These are phyloP conservation scores for Chenopodium album DNA, from an alignment of 148 eudicot genomes.

Conservation along the genomic window DNA sequence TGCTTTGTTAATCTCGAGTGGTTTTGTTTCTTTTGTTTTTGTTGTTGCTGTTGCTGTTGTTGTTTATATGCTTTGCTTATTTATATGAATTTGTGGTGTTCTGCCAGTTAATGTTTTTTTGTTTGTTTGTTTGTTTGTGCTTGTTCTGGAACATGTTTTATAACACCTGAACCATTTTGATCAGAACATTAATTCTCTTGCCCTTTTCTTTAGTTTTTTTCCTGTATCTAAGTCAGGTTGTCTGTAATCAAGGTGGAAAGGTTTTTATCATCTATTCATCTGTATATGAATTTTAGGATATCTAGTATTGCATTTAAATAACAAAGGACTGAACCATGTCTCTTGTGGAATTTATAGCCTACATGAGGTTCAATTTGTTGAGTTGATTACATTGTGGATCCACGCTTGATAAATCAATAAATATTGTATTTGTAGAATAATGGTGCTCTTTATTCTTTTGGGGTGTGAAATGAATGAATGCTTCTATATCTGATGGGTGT, in stretches of 20 bases:
- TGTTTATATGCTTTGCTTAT: too few species aligned
- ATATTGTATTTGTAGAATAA: too few species aligned
- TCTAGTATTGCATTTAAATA: background rate
- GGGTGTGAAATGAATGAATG: background rate
- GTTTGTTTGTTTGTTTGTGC: background rate
- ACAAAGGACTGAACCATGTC: background rate
- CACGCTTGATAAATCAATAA: background rate
- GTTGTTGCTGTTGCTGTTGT: too few species aligned
- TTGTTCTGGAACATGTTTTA: background rate
- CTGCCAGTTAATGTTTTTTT: background rate
- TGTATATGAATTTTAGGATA: background rate
- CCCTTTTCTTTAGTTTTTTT: background rate
- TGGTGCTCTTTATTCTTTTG: background rate
- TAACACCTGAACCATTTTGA: background rate
- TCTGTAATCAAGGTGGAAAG: background rate
- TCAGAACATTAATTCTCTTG: background rate
- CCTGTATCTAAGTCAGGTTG: background rate
- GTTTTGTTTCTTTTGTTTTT: too few species aligned
- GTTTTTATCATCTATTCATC: background rate
- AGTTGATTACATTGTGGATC: too few species aligned
- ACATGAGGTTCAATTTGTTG: too few species aligned
- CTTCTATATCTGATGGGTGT: conserved; percentile 2
- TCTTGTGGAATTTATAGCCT: background rate
- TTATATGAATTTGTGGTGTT: background rate
- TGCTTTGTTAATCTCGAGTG: background rate